Evolutionary conservation across 2,329 filamentous ascomycete genomes (phyloP), one percentile per base, ranked within the genome.

Genomic region (Pseudocercospora fijiensis): DNA sequence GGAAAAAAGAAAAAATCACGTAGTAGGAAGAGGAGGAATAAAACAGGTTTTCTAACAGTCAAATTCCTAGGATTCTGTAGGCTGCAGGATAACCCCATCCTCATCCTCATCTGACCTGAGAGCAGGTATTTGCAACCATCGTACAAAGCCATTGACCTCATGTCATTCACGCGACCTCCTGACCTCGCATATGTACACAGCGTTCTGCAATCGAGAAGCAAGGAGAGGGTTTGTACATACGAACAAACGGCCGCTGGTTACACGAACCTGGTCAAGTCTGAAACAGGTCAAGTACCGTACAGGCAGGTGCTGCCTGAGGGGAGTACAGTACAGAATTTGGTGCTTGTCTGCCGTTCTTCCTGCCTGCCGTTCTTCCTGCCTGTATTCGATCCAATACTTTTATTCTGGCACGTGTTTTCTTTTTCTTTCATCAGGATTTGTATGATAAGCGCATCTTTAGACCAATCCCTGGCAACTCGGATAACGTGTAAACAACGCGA

Each of bases 401-500:
- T n/a, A n/a, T n/a, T n/a, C n/a, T n/a, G n/a, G n/a, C n/a, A n/a
- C n/a, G n/a, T n/a, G n/a, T n/a, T n/a, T n/a, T n/a, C n/a, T n/a
- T n/a, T n/a, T n/a, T n/a, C n/a, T n/a, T n/a, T n/a, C n/a, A n/a
- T n/a, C n/a, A n/a, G n/a, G n/a, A n/a, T n/a, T n/a, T n/a, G n/a
- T n/a, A n/a, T n/a, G n/a, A n/a, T n/a, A n/a, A n/a, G n/a, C n/a
- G n/a, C n/a, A n/a, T n/a, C n/a, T n/a, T n/a, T n/a, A n/a, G n/a
- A n/a, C n/a, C n/a, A n/a, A n/a, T n/a, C n/a, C n/a, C n/a, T n/a
- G n/a, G n/a, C n/a, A n/a, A n/a, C n/a, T n/a, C n/a, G n/a, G n/a
- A n/a, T 10, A 57, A 57, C 55, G 55, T 41, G 55, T 57, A 57
- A 43, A 57, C 55, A 57, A 57, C 55, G 28, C 55, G 55, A 52